Conservation (phyloP, 1,284 basidiomycete species). For the Somion occarium region DNA sequence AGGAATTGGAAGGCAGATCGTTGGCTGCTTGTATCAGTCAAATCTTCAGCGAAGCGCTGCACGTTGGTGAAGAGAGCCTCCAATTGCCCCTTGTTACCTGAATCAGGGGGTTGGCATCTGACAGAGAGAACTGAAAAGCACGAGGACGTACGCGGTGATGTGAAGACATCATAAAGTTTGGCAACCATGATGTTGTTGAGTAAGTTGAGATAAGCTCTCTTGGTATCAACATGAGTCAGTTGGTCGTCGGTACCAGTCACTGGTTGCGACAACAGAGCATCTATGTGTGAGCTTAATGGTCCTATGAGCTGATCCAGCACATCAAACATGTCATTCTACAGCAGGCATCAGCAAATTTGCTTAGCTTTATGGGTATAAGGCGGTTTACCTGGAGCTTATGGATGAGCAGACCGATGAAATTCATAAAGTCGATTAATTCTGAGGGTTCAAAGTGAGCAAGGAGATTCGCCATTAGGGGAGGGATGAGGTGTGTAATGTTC, state of each 20-base stretch:
- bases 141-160: constrained; percentile 72
- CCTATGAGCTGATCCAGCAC: constrained; percentile 91
- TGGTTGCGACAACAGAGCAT: constrained; percentile 77
- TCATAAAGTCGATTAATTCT: constrained; percentile 94
- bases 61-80: constrained; percentile 70
- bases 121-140: constrained; percentile 2
- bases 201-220: constrained; percentile 85
- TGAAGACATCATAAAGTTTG: constrained; percentile 81
- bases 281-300: constrained; percentile 84
- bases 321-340: constrained; percentile 70
- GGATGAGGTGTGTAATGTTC: constrained; percentile 77
- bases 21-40: constrained; percentile 71
- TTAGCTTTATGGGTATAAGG: background rate
- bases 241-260: constrained; percentile 90
- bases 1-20: constrained; percentile 84
- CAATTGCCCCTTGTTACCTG: constrained; percentile 81
- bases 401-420: constrained; percentile 88
- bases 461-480: constrained; percentile 83
- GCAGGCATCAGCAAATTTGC: constrained; percentile 10
- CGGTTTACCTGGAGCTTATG: constrained; percentile 85
- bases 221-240: constrained; percentile 80
- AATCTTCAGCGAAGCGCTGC: constrained; percentile 72
- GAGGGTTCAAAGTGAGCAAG: constrained; percentile 89
- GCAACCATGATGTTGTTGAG: constrained; percentile 81
- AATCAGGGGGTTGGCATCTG: background rate